phyloP scores from a whole-genome alignment of 192 early-diverging fungal genomes.

The Dispira simplex region DNA sequence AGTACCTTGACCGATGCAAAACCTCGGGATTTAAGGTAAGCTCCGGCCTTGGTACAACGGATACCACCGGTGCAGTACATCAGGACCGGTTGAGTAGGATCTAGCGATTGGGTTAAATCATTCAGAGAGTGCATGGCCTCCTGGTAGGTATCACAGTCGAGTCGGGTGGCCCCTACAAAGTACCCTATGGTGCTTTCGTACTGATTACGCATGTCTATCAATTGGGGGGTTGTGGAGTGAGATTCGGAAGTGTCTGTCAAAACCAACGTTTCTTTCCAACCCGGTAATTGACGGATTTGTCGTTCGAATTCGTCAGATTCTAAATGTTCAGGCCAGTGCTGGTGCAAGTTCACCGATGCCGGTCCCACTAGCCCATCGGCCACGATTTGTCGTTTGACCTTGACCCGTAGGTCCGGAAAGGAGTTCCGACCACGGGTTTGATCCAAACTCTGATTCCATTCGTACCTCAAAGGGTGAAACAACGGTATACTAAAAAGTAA shows the following conservation, averaged over 20 bases:
- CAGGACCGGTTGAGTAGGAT: constrained; percentile 42
- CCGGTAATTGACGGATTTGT: constrained; percentile 19
- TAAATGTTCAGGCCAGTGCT: constrained; percentile 42
- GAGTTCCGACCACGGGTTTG: not conserved
- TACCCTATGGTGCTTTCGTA: constrained; percentile 59
- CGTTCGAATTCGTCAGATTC: constrained; percentile 50
- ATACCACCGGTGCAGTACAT: constrained; percentile 86
- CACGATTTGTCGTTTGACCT: constrained; percentile 1
- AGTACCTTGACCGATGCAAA: constrained; percentile 51
- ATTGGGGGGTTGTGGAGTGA: not conserved
- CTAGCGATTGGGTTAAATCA: constrained; percentile 30
- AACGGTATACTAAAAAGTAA: constrained; percentile 36
- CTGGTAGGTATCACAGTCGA: constrained; percentile 55
- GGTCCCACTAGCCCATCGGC: constrained; percentile 30
- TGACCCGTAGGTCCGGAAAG: not conserved
- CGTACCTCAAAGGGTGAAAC: constrained; percentile 50
- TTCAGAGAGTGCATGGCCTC: constrained; percentile 50
- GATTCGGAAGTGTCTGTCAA: not conserved
- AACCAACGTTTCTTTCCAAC: constrained; percentile 20
- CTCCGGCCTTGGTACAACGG: constrained; percentile 64
- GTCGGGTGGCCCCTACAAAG: constrained; percentile 50
- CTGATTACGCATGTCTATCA: constrained; percentile 69
- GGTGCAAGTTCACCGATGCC: constrained; percentile 34
- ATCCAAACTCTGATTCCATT: constrained; percentile 20
- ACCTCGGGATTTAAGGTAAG: constrained; percentile 45